Evolutionary conservation across 495 filamentous ascomycete species (phyloP).

Genomic region (Lophium mytilinum): DNA sequence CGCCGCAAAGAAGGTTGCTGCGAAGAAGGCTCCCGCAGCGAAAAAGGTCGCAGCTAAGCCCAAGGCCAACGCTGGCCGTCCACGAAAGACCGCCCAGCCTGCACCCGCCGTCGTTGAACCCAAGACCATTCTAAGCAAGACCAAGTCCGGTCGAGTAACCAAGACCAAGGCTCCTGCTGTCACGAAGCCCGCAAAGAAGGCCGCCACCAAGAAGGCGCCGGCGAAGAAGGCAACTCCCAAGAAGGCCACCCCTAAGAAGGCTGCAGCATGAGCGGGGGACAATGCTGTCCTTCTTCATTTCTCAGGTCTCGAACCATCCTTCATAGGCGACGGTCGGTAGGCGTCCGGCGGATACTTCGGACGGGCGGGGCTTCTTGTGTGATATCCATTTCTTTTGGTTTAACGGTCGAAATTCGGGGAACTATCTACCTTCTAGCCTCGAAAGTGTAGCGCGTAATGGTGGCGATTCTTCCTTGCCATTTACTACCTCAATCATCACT

Average conservation of each 20-base stretch:
- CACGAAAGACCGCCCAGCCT: conserved; percentile 11
- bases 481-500: too few relatives aligned
- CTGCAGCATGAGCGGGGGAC: conserved; percentile 20
- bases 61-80: conserved; percentile 21
- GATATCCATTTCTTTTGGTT: too few relatives aligned
- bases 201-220: conserved; percentile 52
- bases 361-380: neutral
- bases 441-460: too few relatives aligned
- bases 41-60: conserved; percentile 39
- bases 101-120: conserved; percentile 66
- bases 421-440: too few relatives aligned
- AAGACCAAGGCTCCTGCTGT: conserved; percentile 64
- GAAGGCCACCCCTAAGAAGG: conserved; percentile 21
- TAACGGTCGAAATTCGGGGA: too few relatives aligned
- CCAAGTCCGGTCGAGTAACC: conserved; percentile 83
- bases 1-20: conserved; percentile 38
- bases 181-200: conserved; percentile 54
- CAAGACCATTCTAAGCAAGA: conserved; percentile 67
- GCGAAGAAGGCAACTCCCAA: conserved; percentile 37
- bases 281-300: conserved; percentile 1
- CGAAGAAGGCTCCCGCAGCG: conserved; percentile 41
- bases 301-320: neutral
- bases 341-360: neutral
- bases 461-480: too few relatives aligned
- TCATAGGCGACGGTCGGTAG: too few relatives aligned